Percentiles rank a stretch among this genome's conserved stretches.
Conservation (phyloP, 495 filamentous ascomycete genomes). For the Penicillium desertorum region DNA sequence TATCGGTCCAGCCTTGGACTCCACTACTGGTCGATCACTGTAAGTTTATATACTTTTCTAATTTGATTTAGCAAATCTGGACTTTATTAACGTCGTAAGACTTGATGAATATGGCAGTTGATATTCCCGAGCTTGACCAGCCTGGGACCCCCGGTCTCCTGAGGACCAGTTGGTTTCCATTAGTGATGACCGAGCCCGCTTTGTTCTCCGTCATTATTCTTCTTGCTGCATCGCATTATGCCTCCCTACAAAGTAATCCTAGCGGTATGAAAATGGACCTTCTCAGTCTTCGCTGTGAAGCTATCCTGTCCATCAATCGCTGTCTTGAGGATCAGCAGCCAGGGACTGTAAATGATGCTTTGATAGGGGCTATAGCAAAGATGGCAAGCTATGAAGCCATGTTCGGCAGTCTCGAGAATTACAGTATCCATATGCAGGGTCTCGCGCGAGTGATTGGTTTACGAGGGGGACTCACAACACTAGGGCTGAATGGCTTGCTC, state of each 20-base stretch:
- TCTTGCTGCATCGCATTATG: conserved; percentile 43
- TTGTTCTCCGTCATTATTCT: conserved; percentile 46
- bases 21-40: conserved; percentile 42
- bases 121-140: conserved; percentile 48
- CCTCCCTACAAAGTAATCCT: conserved; percentile 21
- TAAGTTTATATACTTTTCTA: conserved; percentile 19
- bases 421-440: conserved; percentile 43
- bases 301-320: conserved; percentile 36
- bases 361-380: conserved; percentile 49
- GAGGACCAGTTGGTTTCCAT: conserved; percentile 46
- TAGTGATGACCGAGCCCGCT: conserved; percentile 44
- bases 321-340: conserved; percentile 22
- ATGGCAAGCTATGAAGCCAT: conserved; percentile 51
- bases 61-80: neutral
- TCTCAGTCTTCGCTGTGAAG: conserved; percentile 35
- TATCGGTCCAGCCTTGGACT: conserved; percentile 27
- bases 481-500: conserved; percentile 43
- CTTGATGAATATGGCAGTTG: conserved; percentile 43
- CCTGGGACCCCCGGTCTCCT: conserved; percentile 36
- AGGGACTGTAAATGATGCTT: conserved; percentile 26
- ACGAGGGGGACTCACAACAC: conserved; percentile 36
- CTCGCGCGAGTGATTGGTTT: conserved; percentile 31
- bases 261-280: conserved; percentile 28
- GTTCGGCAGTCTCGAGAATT: conserved; percentile 38
- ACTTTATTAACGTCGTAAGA: conserved; percentile 26